Base-by-base conservation (phyloP, 306 rosid genomes). In the Psophocarpus tetragonolobus region DNA sequence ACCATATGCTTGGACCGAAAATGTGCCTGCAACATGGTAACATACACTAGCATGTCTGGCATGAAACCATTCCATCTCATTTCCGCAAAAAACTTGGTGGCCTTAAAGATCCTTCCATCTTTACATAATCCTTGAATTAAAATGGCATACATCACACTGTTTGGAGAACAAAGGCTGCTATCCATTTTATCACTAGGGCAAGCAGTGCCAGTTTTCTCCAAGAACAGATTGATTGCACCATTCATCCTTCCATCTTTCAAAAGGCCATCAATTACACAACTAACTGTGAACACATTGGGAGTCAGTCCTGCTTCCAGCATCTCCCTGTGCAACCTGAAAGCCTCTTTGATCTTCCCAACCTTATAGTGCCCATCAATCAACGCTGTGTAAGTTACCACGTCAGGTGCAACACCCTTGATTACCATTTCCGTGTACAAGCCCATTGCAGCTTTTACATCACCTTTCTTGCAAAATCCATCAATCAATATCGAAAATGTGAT, bases 321-420 rank as follows among this genome's bases (percentile, higher is more conserved):
- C 74, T 87, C 90, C 45, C 82, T 83, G 57, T 72, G 82, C 39
- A 91, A 71, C 73, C 81, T 73, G 38, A 83, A 77, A 83, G 91
- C 95, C 77, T 80, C 90, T 33, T 89, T 82, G 42, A 41, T 83
- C 57, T 84, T 83, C 50, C 92, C 91, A 42, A 53, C 80, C 86
- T 89, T 88, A 77, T 86, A 83, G 42, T 85, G 87, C 8, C 95
- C 97, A 50, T 91, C 92, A 3, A 93, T 91, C 84, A 93, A 84
- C 53, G 91, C 69, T 1, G 95, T 91, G 89, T 85, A 89, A 64
- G 87, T 78, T 39, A 88, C 90, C 53, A 89, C 86, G 56, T 93
- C 97, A 33, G 88, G 97, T 35, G 61, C 67, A 58, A 87, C 57
- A 73, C 89, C 79, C 85, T 92, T 90, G 68, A 86, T 82, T 32